Conservation (phyloP, 2,329 filamentous ascomycete genomes). For the Rhynchosporium agropyri region DNA sequence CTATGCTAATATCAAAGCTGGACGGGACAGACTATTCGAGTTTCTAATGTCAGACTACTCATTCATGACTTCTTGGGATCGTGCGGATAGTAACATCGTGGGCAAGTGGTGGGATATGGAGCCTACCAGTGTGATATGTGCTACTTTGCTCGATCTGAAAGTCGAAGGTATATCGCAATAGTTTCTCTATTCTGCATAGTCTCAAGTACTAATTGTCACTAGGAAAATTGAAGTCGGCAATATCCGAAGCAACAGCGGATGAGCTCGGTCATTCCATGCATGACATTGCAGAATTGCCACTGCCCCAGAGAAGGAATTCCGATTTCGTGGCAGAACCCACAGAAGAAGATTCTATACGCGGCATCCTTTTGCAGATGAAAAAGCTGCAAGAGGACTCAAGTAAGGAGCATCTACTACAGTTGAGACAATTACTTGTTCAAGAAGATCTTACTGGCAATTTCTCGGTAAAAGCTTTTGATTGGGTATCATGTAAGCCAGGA, state of each 20-base stretch:
- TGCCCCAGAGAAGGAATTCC: constrained; percentile 7
- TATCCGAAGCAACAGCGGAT: constrained; percentile 20
- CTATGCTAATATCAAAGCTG: constrained; percentile 23
- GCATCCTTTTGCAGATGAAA: constrained; percentile 28
- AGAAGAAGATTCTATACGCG: constrained; percentile 19
- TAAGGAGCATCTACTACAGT: constrained; percentile 22
- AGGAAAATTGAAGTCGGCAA: constrained; percentile 23
- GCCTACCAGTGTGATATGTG: constrained; percentile 28
- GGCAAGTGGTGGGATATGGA: constrained; percentile 33
- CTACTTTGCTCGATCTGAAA: constrained; percentile 29
- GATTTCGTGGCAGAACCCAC: constrained; percentile 10
- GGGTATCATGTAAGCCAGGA: constrained; percentile 26
- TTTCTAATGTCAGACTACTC: constrained; percentile 32
- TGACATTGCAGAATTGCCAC: constrained; percentile 16
- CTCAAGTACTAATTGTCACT: not conserved
- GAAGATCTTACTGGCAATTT: constrained; percentile 19
- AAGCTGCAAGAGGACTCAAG: constrained; percentile 23
- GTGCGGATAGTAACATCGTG: constrained; percentile 25
- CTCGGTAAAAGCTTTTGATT: constrained; percentile 24
- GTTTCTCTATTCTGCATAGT: not conserved
- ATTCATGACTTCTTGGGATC: constrained; percentile 33
- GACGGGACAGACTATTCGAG: constrained; percentile 26
- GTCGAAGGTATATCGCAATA: constrained; percentile 13
- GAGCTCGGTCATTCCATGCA: constrained; percentile 21
- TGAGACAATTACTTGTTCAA: constrained; percentile 24